Evolutionary conservation across 306 rosid genomes (phyloP).

Genomic region (Cicer bijugum): DNA sequence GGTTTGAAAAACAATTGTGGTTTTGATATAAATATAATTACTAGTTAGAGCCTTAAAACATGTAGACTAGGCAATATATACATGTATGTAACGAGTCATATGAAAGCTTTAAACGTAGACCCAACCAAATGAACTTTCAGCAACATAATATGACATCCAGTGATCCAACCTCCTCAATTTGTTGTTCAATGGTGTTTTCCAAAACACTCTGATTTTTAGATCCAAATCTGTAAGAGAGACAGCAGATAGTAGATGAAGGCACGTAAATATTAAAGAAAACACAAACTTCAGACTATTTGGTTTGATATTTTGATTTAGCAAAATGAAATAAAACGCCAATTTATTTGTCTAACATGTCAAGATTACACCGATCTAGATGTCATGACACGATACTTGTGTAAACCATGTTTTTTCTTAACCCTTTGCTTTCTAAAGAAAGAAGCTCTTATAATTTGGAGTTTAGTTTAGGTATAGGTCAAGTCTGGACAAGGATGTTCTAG

Average conservation of each 20-base stretch:
- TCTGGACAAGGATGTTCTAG: too few species aligned
- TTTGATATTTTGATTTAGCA: constrained; percentile 1
- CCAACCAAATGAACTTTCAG: constrained; percentile 21
- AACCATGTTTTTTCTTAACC: too few species aligned
- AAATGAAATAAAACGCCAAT: not conserved
- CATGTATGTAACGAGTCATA: constrained; percentile 18
- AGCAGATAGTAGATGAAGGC: constrained; percentile 9
- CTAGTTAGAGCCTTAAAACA: not conserved
- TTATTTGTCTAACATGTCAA: not conserved
- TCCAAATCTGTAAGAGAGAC: constrained; percentile 29
- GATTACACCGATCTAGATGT: too few species aligned
- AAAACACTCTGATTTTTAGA: not conserved
- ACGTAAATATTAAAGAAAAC: not conserved
- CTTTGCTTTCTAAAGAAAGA: too few species aligned
- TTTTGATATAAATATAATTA: not conserved
- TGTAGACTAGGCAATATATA: not conserved
- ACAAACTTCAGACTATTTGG: not conserved
- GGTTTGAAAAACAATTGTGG: not conserved
- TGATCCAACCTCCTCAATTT: constrained; percentile 1
- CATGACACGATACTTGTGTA: too few species aligned
- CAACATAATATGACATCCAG: not conserved
- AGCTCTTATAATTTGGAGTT: too few species aligned
- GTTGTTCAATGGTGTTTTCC: constrained; percentile 3
- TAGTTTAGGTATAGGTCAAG: too few species aligned
- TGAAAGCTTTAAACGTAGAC: not conserved